Conservation (phyloP, 2,329 filamentous ascomycete species). For the Hypoxylon sp. region DNA sequence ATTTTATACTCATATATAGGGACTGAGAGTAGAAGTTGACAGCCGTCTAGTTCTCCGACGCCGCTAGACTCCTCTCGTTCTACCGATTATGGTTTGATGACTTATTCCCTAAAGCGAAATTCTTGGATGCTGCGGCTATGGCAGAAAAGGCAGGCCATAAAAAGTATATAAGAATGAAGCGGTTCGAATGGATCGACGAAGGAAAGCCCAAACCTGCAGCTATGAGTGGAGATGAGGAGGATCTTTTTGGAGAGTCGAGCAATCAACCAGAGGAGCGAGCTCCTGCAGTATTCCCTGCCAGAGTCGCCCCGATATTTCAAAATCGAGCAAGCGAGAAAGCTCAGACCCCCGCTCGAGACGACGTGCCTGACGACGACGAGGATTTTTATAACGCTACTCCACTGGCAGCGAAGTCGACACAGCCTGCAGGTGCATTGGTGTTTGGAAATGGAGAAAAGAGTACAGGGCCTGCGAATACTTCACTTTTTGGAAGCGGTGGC, state of each 20-base stretch:
- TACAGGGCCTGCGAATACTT: conserved; percentile 14
- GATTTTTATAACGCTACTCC: conserved; percentile 71
- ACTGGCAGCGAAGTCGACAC: conserved; percentile 41
- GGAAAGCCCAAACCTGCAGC: conserved; percentile 65
- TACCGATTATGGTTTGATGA: conserved; percentile 99
- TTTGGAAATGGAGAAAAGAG: conserved; percentile 32
- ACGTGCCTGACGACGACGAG: conserved; percentile 60
- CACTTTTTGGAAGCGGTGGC: conserved; percentile 46
- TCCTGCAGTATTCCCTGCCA: conserved; percentile 51
- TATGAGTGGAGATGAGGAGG: conserved; percentile 52
- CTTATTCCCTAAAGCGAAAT: conserved; percentile 93
- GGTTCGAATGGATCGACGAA: conserved; percentile 88
- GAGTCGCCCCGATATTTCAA: conserved; percentile 58
- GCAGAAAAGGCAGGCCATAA: conserved; percentile 95
- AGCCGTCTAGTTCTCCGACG: conserved; percentile 80
- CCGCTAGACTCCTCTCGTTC: conserved; percentile 83
- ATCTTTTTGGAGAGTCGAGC: conserved; percentile 47
- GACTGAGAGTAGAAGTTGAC: conserved; percentile 16
- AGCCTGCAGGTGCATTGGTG: conserved; percentile 40
- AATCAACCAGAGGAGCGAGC: conserved; percentile 48
- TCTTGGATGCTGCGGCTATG: conserved; percentile 88
- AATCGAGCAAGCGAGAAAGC: conserved; percentile 49
- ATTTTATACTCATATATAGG: neutral
- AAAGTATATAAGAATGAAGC: conserved; percentile 78
- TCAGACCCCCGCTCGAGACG: conserved; percentile 53